These are phyloP conservation scores for Leptosphaerulina australis DNA, from an alignment of 2,329 filamentous ascomycete genomes.

Conservation along the genomic window DNA sequence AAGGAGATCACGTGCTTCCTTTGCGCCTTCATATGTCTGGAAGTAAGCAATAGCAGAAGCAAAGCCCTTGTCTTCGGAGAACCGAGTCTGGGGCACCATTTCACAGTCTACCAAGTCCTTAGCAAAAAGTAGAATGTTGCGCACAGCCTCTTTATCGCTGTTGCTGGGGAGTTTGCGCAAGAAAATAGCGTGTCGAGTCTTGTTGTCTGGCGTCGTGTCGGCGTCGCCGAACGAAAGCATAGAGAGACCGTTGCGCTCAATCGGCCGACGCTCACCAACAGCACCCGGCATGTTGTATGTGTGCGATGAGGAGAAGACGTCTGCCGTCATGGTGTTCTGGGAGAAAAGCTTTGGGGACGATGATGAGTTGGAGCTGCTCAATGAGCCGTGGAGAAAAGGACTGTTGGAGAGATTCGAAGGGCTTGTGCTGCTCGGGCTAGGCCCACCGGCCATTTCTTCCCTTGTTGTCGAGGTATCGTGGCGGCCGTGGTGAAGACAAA, in stretches of 20 bases:
- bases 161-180: conserved; percentile 66
- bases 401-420: conserved; percentile 50
- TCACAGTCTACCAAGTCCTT: conserved; percentile 66
- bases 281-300: conserved; percentile 49
- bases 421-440: conserved; percentile 51
- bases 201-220: conserved; percentile 35
- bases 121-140: conserved; percentile 69
- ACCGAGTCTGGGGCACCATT: conserved; percentile 59
- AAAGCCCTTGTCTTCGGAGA: conserved; percentile 62
- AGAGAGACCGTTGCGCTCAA: conserved; percentile 46
- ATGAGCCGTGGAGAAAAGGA: conserved; percentile 47
- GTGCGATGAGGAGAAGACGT: conserved; percentile 50
- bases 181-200: conserved; percentile 51
- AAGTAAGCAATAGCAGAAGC: conserved; percentile 65
- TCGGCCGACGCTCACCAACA: conserved; percentile 50
- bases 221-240: conserved; percentile 46
- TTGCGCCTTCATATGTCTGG: conserved; percentile 61
- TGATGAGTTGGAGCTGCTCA: conserved; percentile 50
- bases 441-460: conserved; percentile 49
- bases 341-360: conserved; percentile 47
- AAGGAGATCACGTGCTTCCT: conserved; percentile 64
- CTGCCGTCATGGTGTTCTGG: conserved; percentile 48
- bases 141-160: conserved; percentile 63
- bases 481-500: conserved; percentile 42
- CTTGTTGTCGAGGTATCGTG: conserved; percentile 41